Base-by-base conservation (phyloP, 495 filamentous ascomycete genomes). In the Diplogelasinospora grovesii region DNA sequence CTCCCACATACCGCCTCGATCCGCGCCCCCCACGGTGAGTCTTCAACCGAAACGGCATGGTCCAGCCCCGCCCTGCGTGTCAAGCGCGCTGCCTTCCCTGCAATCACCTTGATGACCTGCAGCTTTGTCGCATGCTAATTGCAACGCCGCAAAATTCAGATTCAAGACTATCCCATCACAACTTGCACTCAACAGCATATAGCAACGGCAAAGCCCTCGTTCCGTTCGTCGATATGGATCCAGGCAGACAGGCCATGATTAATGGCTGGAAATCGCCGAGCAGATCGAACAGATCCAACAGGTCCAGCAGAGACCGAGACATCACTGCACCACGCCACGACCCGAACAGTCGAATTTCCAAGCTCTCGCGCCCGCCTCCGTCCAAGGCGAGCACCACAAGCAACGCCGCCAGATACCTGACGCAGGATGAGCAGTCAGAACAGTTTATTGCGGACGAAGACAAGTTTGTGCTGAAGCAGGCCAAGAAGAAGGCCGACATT, bases 401-500 rank as follows among this genome's bases (percentile, higher is more conserved):
- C 25, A 36, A 42, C 36, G 49, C 49, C 8, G 52, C 54, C 22
- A 60, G 52, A 37, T 73, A 68, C 46, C 50, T 71, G 27, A 70
- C 62, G 4, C 64, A 68, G 41, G 85, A 87, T 39, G 81, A 89
- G 57, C 86, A 86, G 49, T 84, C 78, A 49, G 73, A 81, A 26
- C 71, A 81, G 51, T 99, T 93, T 76, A 82, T 99, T 16, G 82
- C 89, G 37, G 85, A 92, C 56, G 92, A 99, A 61, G 92, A 97
- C 64, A 77, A 83, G 38, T 99, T 99, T 54, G 92, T 99, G 15
- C 69, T 99, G 48, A 89, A 89, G 60, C 92, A 99, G 60, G 83
- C 92, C 19, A 97, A 96, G 68, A 97, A 93, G 69, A 97, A 96
- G 69, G 90, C 92, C 25, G 86, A 88, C 52, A 94, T 99, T 41